Conservation (phyloP, 306 rosid species). For the Prunus mume region DNA sequence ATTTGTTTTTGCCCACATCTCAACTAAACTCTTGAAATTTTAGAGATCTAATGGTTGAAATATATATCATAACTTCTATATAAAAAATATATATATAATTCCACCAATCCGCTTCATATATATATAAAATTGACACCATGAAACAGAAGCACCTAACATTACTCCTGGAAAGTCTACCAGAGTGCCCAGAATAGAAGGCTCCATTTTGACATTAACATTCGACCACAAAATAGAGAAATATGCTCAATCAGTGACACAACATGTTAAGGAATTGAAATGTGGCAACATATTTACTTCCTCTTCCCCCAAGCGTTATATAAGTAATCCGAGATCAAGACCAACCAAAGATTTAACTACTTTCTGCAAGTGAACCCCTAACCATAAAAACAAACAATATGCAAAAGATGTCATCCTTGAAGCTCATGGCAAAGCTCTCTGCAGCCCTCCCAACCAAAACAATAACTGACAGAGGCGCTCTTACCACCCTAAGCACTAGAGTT, state of each 20-base stretch:
- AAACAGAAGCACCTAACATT: not conserved
- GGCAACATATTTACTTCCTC: not conserved
- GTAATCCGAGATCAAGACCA: not conserved
- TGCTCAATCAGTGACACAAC: conserved; percentile 21
- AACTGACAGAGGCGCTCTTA: not conserved
- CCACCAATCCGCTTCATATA: too few species aligned
- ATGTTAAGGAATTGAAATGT: conserved; percentile 1
- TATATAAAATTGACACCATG: not conserved
- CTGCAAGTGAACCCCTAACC: not conserved
- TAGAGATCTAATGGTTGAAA: too few species aligned
- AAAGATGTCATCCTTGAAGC: conserved; percentile 27
- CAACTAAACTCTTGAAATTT: too few species aligned
- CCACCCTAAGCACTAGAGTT: conserved; percentile 4
- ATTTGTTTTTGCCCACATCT: too few species aligned
- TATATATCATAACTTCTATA: too few species aligned
- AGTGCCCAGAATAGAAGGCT: not conserved
- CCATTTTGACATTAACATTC: not conserved
- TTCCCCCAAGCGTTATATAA: not conserved
- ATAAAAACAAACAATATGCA: not conserved
- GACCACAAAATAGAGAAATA: conserved; percentile 18
- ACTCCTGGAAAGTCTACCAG: not conserved
- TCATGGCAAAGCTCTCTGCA: conserved; percentile 24
- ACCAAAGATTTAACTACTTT: not conserved
- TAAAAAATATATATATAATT: too few species aligned
- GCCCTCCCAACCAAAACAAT: not conserved